A percentile compares a stretch with the other conserved stretches of the same genome.
phyloP scores from a whole-genome alignment of 2,329 filamentous ascomycete genomes.

The Phialophora tarda region DNA sequence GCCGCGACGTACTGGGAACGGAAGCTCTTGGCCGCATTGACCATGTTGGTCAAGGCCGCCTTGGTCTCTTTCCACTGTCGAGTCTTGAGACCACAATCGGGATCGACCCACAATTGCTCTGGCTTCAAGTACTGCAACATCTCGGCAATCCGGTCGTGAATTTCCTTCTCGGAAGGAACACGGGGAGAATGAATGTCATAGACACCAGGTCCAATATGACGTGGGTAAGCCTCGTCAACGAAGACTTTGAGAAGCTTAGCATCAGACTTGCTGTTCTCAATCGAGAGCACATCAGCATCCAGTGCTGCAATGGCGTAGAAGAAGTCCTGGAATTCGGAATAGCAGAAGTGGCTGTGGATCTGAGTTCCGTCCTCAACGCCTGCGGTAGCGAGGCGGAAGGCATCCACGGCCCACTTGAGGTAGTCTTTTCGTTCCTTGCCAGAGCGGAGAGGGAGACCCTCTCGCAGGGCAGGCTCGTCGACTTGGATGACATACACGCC shows the following conservation, averaged over 20 bases:
- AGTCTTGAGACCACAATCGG: slow-evolving; percentile 99
- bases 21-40: slow-evolving; percentile 97
- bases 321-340: slow-evolving; percentile 99
- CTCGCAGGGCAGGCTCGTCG: slow-evolving; percentile 97
- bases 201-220: slow-evolving; percentile 98
- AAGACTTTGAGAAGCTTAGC: slow-evolving; percentile 99
- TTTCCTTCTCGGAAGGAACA: slow-evolving; percentile 96
- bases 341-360: slow-evolving; percentile 99
- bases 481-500: slow-evolving; percentile 98
- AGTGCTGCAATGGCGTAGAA: slow-evolving; percentile 99
- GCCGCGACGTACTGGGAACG: slow-evolving; percentile 73
- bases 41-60: slow-evolving; percentile 93
- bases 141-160: slow-evolving; percentile 96
- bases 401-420: slow-evolving; percentile 95
- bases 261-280: slow-evolving; percentile 99
- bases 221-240: slow-evolving; percentile 93
- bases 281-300: slow-evolving; percentile 96
- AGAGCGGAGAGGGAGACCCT: slow-evolving; percentile 94
- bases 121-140: slow-evolving; percentile 98
- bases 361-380: slow-evolving; percentile 95
- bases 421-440: slow-evolving; percentile 96
- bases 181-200: slow-evolving; percentile 99
- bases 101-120: slow-evolving; percentile 99
- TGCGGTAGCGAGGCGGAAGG: slow-evolving; percentile 93
- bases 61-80: slow-evolving; percentile 99